Conservation (phyloP, 2,329 filamentous ascomycete genomes). For the Monilinia polystroma region DNA sequence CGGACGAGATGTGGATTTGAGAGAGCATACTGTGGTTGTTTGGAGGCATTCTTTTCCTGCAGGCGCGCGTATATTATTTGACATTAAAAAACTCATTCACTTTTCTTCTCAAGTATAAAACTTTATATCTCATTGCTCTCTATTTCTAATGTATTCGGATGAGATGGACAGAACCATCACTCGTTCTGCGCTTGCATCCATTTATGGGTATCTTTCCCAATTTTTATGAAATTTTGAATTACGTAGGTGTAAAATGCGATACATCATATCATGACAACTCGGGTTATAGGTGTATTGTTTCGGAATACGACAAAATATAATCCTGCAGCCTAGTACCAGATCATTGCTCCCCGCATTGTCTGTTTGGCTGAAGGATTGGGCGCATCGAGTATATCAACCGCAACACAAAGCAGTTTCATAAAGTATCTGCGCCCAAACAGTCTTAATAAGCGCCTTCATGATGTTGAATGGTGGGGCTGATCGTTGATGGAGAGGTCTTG, state of each 20-base stretch:
- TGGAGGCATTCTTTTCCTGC: conserved; percentile 16
- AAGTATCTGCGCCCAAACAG: not conserved
- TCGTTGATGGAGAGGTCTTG: not conserved
- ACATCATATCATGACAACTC: conserved; percentile 7
- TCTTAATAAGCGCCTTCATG: not conserved
- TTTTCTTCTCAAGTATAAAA: conserved; percentile 16
- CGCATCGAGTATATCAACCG: not conserved
- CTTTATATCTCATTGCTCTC: conserved; percentile 11
- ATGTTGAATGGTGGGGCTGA: not conserved
- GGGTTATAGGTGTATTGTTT: not conserved
- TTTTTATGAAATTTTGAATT: conserved; percentile 18
- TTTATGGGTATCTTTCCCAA: conserved; percentile 15
- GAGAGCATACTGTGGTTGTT: conserved; percentile 9
- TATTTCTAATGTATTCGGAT: conserved; percentile 1
- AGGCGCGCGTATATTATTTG: conserved; percentile 18
- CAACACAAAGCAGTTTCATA: not conserved
- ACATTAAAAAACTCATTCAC: conserved; percentile 18
- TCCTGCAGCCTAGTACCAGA: not conserved
- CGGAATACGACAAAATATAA: not conserved
- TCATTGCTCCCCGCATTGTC: not conserved
- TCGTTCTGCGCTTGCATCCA: conserved; percentile 5
- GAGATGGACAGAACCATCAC: conserved; percentile 9
- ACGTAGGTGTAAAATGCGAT: conserved; percentile 12
- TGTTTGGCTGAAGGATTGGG: not conserved
- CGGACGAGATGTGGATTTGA: conserved; percentile 1